phyloP scores from a whole-genome alignment of 495 filamentous ascomycete species.

The Acidiella bohemica region DNA sequence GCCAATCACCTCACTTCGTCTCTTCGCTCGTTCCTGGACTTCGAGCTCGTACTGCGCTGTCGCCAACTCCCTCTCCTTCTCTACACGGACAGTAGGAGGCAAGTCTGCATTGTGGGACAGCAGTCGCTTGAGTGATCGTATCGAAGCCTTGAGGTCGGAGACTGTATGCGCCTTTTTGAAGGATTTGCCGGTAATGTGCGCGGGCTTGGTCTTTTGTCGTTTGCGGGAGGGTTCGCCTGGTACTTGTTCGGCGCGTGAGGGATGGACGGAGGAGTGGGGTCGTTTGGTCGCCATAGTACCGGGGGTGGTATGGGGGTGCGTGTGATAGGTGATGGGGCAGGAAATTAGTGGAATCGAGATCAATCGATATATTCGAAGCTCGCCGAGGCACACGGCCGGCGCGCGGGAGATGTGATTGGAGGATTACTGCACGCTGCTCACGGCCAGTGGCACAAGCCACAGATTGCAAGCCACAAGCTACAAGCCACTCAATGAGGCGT shows the following conservation, averaged over 20 bases:
- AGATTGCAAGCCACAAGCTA: no score
- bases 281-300: conserved; percentile 17
- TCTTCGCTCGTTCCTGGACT: conserved; percentile 40
- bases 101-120: conserved; percentile 46
- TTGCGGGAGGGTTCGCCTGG: conserved; percentile 1
- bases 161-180: conserved; percentile 28
- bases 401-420: no score
- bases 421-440: no score
- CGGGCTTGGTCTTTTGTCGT: conserved; percentile 20
- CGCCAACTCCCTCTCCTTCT: conserved; percentile 68
- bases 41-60: conserved; percentile 61
- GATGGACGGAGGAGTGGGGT: conserved; percentile 20
- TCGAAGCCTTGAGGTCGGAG: conserved; percentile 43
- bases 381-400: no score
- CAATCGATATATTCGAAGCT: no score
- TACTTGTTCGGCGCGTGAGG: conserved; percentile 3
- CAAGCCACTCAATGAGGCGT: no score
- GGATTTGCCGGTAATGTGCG: conserved; percentile 24
- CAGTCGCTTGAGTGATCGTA: conserved; percentile 46
- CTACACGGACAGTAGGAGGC: conserved; percentile 58
- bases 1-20: conserved; percentile 57
- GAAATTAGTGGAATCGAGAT: no score
- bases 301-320: no score
- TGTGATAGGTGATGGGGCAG: no score
- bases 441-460: no score